phyloP scores from a whole-genome alignment of 768 basidiomycete genomes.

The Pleurotus tuoliensis region DNA sequence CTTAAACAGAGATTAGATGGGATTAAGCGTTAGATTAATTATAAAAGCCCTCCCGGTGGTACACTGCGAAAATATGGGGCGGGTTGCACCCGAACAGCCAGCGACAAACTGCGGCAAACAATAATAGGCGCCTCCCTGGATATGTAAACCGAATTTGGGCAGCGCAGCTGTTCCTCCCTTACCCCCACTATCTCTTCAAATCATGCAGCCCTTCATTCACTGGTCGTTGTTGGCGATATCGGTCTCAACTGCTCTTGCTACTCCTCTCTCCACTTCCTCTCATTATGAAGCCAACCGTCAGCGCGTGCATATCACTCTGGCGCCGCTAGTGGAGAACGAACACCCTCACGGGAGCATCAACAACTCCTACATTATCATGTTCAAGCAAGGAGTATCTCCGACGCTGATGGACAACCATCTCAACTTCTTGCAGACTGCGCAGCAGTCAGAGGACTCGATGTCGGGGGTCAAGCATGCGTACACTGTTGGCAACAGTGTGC shows the following conservation, averaged over 20 bases:
- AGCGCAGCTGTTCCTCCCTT: slow-evolving; percentile 1
- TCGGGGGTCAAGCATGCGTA: slow-evolving; percentile 75
- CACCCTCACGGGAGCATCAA: slow-evolving; percentile 73
- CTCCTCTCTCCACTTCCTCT: slow-evolving; percentile 18
- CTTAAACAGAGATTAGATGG: too few species aligned
- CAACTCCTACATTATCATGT: slow-evolving; percentile 93
- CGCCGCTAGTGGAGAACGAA: slow-evolving; percentile 54
- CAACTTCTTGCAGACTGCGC: slow-evolving; percentile 68
- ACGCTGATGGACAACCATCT: slow-evolving; percentile 69
- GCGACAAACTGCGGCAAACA: slow-evolving; percentile 2
- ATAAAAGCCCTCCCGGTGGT: too few species aligned
- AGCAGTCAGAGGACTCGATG: slow-evolving; percentile 37
- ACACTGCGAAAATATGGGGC: too few species aligned
- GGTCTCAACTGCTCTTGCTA: slow-evolving; percentile 43
- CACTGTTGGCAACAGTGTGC: slow-evolving; percentile 48
- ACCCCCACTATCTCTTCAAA: slow-evolving; percentile 25
- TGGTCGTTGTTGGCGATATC: slow-evolving; percentile 41
- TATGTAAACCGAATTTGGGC: slow-evolving; percentile 4
- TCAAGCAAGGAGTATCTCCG: slow-evolving; percentile 66
- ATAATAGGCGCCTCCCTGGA: background rate
- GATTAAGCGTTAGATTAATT: too few species aligned
- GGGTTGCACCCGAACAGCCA: background rate
- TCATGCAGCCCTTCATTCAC: slow-evolving; percentile 39
- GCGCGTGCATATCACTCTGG: slow-evolving; percentile 47
- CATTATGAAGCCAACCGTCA: slow-evolving; percentile 19